Percentiles rank a stretch among this genome's conserved stretches.
Evolutionary conservation across 768 basidiomycete species (phyloP).

Genomic region (Psilocybe azurescens): DNA sequence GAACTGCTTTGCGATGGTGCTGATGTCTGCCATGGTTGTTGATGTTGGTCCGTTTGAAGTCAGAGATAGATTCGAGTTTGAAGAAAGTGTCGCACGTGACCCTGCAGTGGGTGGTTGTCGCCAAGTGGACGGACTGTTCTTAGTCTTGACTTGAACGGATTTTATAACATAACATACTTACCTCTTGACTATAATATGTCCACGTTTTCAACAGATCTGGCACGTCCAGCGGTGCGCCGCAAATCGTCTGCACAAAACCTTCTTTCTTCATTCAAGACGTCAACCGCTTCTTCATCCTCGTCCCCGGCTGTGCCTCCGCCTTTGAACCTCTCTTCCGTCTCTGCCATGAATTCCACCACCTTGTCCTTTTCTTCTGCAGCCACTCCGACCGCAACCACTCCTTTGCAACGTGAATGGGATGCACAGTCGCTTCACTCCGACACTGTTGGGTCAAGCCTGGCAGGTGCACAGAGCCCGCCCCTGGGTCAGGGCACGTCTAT

Average conservation of each 20-base stretch:
- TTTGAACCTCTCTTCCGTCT: slow-evolving; percentile 36
- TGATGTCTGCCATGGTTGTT: slow-evolving; percentile 72
- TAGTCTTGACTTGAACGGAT: not conserved
- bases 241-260: slow-evolving; percentile 89
- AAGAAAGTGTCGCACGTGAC: slow-evolving; percentile 4
- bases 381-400: slow-evolving; percentile 47
- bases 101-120: slow-evolving; percentile 5
- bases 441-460: slow-evolving; percentile 37
- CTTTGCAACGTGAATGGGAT: slow-evolving; percentile 69
- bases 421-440: slow-evolving; percentile 68
- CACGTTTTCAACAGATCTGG: slow-evolving; percentile 38
- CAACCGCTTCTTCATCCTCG: slow-evolving; percentile 29
- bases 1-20: slow-evolving; percentile 78
- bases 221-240: slow-evolving; percentile 73
- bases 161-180: slow-evolving; percentile 10
- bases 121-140: slow-evolving; percentile 1
- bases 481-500: slow-evolving; percentile 70
- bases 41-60: not conserved
- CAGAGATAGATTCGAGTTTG: slow-evolving; percentile 13
- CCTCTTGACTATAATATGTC: slow-evolving; percentile 36
- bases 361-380: slow-evolving; percentile 42
- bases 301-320: slow-evolving; percentile 37
- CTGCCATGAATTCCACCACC: slow-evolving; percentile 41
- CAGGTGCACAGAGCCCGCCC: slow-evolving; percentile 47
- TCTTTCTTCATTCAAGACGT: slow-evolving; percentile 72